phyloP scores from a whole-genome alignment of 2,329 filamentous ascomycete species.

The Apiospora kogelbergensis region DNA sequence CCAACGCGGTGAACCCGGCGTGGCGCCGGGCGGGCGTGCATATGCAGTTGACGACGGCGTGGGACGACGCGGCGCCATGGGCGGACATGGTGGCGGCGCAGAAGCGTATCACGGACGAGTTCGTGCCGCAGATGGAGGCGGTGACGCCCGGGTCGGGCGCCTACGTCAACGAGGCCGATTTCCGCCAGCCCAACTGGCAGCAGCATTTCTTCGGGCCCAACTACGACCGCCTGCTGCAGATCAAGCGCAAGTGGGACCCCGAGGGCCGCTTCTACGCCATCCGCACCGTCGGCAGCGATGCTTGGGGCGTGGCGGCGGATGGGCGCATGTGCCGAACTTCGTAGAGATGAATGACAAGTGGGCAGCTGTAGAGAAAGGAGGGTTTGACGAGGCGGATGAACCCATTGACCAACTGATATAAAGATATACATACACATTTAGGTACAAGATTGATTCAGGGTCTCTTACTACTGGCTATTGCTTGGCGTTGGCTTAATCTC shows the following conservation, averaged over 20 bases:
- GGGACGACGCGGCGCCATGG: slow-evolving; percentile 18
- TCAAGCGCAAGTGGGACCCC: slow-evolving; percentile 45
- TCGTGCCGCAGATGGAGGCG: slow-evolving; percentile 29
- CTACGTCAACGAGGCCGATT: slow-evolving; percentile 43
- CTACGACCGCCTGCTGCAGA: slow-evolving; percentile 29
- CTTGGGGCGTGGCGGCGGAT: slow-evolving; percentile 32
- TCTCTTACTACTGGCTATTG: too few species aligned
- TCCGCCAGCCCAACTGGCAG: slow-evolving; percentile 33
- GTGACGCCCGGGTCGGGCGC: slow-evolving; percentile 24
- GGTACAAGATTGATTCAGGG: too few species aligned
- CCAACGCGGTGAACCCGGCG: slow-evolving; percentile 33
- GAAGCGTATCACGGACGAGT: slow-evolving; percentile 29
- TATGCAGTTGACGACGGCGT: slow-evolving; percentile 28
- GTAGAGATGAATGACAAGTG: not conserved
- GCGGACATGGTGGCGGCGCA: slow-evolving; percentile 27
- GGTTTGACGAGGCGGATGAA: not conserved
- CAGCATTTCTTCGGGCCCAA: slow-evolving; percentile 36
- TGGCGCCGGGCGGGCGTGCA: slow-evolving; percentile 31
- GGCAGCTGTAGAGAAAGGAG: too few species aligned
- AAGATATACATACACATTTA: not conserved
- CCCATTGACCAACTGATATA: not conserved
- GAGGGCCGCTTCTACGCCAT: slow-evolving; percentile 38
- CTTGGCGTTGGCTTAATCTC: not conserved
- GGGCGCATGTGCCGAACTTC: slow-evolving; percentile 9
- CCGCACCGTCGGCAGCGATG: slow-evolving; percentile 42